Conservation (phyloP, 2,329 filamentous ascomycete genomes). For the Botrytis hyacinthi region DNA sequence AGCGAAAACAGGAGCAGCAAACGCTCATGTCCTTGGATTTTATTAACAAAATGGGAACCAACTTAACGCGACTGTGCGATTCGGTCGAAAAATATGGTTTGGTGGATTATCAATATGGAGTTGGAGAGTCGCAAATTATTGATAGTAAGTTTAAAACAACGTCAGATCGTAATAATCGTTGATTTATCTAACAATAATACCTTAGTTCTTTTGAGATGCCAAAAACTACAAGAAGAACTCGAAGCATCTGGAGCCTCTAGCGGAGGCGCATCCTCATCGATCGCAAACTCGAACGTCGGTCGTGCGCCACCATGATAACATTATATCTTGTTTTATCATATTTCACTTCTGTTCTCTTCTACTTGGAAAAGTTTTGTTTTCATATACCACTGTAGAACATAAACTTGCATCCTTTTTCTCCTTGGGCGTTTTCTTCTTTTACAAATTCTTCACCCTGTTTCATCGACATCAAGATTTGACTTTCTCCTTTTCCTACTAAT, state of each 20-base stretch:
- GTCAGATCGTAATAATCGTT: neutral
- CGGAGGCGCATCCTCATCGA: constrained; percentile 15
- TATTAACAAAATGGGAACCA: constrained; percentile 76
- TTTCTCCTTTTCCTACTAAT: constrained; percentile 6
- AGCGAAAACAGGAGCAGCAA: constrained; percentile 44
- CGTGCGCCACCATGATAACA: constrained; percentile 33
- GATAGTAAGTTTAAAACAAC: constrained; percentile 16
- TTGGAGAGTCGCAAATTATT: constrained; percentile 92
- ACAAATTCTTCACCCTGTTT: neutral
- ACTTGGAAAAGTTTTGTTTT: constrained; percentile 3
- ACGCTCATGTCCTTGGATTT: constrained; percentile 65
- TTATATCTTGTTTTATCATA: neutral
- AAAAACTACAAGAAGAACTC: constrained; percentile 50
- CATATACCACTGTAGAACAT: constrained; percentile 15
- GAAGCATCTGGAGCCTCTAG: constrained; percentile 27
- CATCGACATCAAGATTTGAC: neutral
- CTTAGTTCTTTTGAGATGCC: constrained; percentile 51
- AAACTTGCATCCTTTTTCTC: constrained; percentile 8
- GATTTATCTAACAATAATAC: constrained; percentile 5
- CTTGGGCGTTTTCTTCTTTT: neutral
- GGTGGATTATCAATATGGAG: constrained; percentile 95
- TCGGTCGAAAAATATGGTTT: constrained; percentile 86
- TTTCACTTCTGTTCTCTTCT: constrained; percentile 4
- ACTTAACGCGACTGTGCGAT: constrained; percentile 80
- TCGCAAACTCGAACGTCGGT: constrained; percentile 23